Percentiles rank a stretch among this genome's conserved stretches.
phyloP scores from a whole-genome alignment of 2,329 filamentous ascomycete genomes.

The Penicillium sp. region DNA sequence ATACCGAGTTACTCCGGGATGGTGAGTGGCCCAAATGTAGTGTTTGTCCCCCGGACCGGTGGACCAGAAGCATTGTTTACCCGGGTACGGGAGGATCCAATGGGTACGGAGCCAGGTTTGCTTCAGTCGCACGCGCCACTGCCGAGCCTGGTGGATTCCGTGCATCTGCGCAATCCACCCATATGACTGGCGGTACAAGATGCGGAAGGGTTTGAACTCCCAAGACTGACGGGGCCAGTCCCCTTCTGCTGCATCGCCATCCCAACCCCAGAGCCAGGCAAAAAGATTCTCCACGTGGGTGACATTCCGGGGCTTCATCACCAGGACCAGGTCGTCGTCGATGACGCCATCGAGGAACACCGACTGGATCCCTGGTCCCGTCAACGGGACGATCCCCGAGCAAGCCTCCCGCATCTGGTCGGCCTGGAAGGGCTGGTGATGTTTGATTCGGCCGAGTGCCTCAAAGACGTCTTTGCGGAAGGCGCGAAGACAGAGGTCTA shows the following conservation, averaged over 20 bases:
- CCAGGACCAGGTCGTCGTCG: no score
- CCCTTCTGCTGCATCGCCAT: not conserved
- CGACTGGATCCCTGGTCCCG: not conserved
- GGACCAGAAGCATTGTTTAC: no score
- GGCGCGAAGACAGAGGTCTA: not conserved
- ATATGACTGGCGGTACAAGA: not conserved
- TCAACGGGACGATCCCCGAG: not conserved
- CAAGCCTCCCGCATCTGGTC: not conserved
- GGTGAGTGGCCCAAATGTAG: no score
- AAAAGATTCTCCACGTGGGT: not conserved
- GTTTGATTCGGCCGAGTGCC: not conserved
- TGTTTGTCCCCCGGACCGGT: no score
- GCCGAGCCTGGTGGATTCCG: not conserved
- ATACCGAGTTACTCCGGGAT: no score
- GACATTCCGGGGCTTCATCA: not conserved
- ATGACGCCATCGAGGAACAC: not conserved
- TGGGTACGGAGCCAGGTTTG: no score
- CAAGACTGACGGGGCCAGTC: not conserved
- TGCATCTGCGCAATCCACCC: not conserved
- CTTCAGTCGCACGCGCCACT: no score
- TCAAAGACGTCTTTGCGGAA: not conserved
- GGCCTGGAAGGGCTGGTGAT: not conserved
- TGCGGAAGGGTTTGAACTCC: not conserved
- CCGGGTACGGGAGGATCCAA: no score
- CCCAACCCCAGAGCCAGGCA: not conserved